phyloP scores from a whole-genome alignment of 139 green algal genomes.

The Ostreobium quekettii region DNA sequence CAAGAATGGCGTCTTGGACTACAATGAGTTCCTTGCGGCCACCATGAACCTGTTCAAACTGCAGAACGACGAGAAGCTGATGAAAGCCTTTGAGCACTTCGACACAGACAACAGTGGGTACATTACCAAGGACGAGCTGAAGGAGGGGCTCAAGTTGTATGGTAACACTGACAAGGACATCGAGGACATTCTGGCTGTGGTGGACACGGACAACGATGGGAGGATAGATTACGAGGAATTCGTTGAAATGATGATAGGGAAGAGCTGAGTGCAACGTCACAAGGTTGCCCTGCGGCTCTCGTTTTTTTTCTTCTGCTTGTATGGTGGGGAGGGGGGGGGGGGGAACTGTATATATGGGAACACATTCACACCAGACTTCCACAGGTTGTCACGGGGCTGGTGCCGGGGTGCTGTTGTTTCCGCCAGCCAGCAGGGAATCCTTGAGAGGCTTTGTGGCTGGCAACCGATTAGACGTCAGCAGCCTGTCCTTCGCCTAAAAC shows the following conservation, averaged over 20 bases:
- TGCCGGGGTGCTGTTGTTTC: too few species aligned
- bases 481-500: too few species aligned
- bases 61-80: constrained; percentile 68
- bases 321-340: too few species aligned
- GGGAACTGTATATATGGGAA: too few species aligned
- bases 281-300: too few species aligned
- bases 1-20: constrained; percentile 28
- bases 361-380: too few species aligned
- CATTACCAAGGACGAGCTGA: constrained; percentile 60
- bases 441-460: too few species aligned
- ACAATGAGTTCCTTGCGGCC: constrained; percentile 82
- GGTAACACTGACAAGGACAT: constrained; percentile 9
- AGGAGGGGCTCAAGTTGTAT: constrained; percentile 32
- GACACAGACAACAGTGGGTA: constrained; percentile 54
- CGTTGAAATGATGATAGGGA: constrained; percentile 7
- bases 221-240: constrained; percentile 29
- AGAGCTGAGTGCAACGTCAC: too few species aligned
- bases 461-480: too few species aligned
- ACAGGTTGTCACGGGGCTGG: too few species aligned
- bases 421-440: too few species aligned
- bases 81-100: constrained; percentile 70
- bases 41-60: constrained; percentile 77
- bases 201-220: constrained; percentile 22
- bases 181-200: neutral
- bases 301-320: too few species aligned